phyloP scores from a whole-genome alignment of 2,329 filamentous ascomycete genomes.

The Neofusicoccum cordaticola region DNA sequence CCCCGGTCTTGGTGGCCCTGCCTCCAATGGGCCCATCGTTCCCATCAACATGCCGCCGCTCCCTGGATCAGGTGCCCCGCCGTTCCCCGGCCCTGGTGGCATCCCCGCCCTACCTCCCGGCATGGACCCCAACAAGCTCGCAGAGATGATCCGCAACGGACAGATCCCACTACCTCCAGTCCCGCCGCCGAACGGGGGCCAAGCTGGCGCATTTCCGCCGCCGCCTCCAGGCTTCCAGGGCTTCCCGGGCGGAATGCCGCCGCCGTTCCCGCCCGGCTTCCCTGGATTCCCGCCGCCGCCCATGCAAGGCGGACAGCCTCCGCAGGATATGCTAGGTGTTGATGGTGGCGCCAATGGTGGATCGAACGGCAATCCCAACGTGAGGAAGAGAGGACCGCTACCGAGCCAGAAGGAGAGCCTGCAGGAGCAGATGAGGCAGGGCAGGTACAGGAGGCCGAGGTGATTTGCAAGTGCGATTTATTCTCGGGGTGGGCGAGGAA shows the following conservation, averaged over 20 bases:
- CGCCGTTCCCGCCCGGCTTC: conserved; percentile 34
- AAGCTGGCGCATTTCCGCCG: conserved; percentile 24
- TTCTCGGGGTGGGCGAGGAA: not conserved
- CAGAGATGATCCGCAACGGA: conserved; percentile 33
- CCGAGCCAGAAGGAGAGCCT: conserved; percentile 83
- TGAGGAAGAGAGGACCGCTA: conserved; percentile 65
- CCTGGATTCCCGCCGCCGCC: conserved; percentile 23
- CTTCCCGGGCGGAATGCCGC: conserved; percentile 30
- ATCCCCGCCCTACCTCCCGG: conserved; percentile 23
- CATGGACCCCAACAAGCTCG: conserved; percentile 29
- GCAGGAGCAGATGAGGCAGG: conserved; percentile 68
- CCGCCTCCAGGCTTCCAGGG: conserved; percentile 27
- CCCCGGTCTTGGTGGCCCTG: conserved; percentile 47
- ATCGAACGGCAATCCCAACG: conserved; percentile 24
- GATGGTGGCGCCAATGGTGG: not conserved
- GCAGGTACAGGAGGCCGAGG: conserved; percentile 47
- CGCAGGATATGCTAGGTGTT: not conserved
- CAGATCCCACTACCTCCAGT: conserved; percentile 36
- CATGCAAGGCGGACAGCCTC: not conserved
- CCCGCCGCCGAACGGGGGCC: conserved; percentile 21
- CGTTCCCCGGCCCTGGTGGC: conserved; percentile 24
- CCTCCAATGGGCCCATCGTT: conserved; percentile 21
- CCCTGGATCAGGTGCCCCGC: conserved; percentile 22
- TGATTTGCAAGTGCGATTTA: conserved; percentile 11
- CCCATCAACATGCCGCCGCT: conserved; percentile 23